Evolutionary conservation across 371 early-diverging fungal species (phyloP).

Genomic region (Lichtheimia hyalospora): DNA sequence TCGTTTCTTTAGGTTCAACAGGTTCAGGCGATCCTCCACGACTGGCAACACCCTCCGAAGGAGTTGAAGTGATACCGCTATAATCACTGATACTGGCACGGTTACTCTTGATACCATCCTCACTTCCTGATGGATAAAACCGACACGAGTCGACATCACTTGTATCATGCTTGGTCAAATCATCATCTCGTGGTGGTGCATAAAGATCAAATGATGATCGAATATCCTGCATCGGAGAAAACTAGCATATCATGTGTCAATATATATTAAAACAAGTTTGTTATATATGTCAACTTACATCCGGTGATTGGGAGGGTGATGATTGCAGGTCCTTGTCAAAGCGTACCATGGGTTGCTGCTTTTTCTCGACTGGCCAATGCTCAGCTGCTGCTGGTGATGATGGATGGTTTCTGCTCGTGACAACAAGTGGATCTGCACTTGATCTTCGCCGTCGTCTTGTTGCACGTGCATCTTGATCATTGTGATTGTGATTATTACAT

Average conservation of each 20-base stretch:
- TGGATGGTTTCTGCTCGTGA: no score
- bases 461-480: background rate
- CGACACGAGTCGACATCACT: background rate
- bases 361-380: no score
- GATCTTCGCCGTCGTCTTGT: no score
- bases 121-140: constrained; percentile 9
- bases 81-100: constrained; percentile 8
- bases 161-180: background rate
- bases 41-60: no score
- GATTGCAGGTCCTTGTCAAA: background rate
- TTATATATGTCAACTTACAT: no score
- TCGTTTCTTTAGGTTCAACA: background rate
- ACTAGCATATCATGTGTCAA: background rate
- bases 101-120: constrained; percentile 14
- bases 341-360: background rate
- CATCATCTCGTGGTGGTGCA: background rate
- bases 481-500: background rate
- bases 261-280: no score
- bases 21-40: background rate
- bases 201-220: constrained; percentile 7
- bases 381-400: no score
- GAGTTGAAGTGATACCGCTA: background rate
- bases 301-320: background rate
- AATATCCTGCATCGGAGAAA: background rate
- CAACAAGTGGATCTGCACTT: no score